Evolutionary conservation across 192 early-diverging fungal species (phyloP).

Genomic region (Rhizophagus sp.): DNA sequence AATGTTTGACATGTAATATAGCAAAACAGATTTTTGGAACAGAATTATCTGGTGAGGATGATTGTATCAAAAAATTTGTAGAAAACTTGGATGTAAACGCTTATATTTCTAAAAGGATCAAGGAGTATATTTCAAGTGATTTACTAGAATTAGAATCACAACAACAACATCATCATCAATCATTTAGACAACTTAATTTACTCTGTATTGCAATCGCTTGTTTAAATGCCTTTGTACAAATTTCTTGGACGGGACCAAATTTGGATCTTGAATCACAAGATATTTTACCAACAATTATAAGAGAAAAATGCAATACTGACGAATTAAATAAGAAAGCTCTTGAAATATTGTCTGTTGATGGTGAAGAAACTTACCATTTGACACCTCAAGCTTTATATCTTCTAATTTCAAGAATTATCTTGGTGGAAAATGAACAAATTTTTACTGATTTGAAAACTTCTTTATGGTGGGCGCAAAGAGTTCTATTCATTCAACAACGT

Average conservation of each 20-base stretch:
- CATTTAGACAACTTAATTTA: constrained; percentile 38
- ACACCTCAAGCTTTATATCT: constrained; percentile 70
- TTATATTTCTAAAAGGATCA: constrained; percentile 44
- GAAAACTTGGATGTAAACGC: constrained; percentile 42
- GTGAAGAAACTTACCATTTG: constrained; percentile 84
- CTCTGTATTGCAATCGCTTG: constrained; percentile 65
- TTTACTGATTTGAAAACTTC: constrained; percentile 39
- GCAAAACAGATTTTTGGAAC: constrained; percentile 56
- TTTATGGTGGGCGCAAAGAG: constrained; percentile 77
- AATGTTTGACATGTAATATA: constrained; percentile 44
- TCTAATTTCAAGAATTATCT: constrained; percentile 61
- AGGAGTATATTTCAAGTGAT: constrained; percentile 36
- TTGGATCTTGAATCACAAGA: constrained; percentile 58
- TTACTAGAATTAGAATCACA: neutral
- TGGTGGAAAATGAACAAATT: constrained; percentile 52
- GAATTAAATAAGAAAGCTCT: constrained; percentile 52
- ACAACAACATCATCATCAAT: constrained; percentile 19
- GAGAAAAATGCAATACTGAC: constrained; percentile 27
- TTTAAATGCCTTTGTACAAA: constrained; percentile 84
- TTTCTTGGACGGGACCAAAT: constrained; percentile 86
- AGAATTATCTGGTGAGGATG: constrained; percentile 33
- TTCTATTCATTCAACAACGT: constrained; percentile 75
- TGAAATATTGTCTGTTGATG: constrained; percentile 65
- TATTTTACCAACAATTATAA: constrained; percentile 56
- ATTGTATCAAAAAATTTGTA: constrained; percentile 22